phyloP scores from a whole-genome alignment of 495 filamentous ascomycete species.

The Achaetomiella virescens region DNA sequence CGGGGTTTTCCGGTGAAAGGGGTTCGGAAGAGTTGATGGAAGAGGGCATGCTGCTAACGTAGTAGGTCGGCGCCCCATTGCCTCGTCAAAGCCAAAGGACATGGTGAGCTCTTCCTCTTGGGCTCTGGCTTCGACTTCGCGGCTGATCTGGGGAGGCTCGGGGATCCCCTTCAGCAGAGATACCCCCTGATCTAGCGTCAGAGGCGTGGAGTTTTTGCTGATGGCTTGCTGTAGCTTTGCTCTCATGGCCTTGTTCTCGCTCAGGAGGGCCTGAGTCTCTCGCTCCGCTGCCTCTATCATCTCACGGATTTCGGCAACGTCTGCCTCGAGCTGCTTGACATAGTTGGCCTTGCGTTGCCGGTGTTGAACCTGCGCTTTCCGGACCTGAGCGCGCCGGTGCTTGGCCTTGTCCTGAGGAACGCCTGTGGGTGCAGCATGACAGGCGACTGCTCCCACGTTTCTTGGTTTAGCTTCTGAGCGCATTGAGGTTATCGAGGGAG shows the following conservation, averaged over 20 bases:
- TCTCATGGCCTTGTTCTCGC: slow-evolving; percentile 34
- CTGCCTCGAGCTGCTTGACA: slow-evolving; percentile 45
- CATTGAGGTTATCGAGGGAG: neutral
- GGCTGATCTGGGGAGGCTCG: slow-evolving; percentile 1
- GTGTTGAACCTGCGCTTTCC: slow-evolving; percentile 47
- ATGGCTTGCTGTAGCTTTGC: neutral
- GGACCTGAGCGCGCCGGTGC: slow-evolving; percentile 42
- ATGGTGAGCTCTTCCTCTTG: slow-evolving; percentile 26
- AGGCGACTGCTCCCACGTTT: neutral
- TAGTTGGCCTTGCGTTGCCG: slow-evolving; percentile 49
- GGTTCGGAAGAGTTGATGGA: slow-evolving; percentile 2
- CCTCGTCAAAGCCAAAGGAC: slow-evolving; percentile 25
- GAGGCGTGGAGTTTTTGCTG: neutral
- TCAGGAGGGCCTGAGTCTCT: slow-evolving; percentile 24
- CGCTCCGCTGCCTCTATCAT: slow-evolving; percentile 34
- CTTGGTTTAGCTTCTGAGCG: slow-evolving; percentile 1
- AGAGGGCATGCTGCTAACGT: slow-evolving; percentile 18
- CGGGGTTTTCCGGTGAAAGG: neutral
- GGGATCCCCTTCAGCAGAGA: neutral
- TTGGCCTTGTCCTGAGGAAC: slow-evolving; percentile 28
- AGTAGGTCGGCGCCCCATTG: slow-evolving; percentile 27
- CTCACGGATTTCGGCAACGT: slow-evolving; percentile 38
- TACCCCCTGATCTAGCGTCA: slow-evolving; percentile 6
- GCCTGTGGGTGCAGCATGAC: neutral
- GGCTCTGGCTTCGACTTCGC: neutral